Base-by-base conservation (phyloP, 1,284 basidiomycete genomes). In the Agroathelia rolfsii region DNA sequence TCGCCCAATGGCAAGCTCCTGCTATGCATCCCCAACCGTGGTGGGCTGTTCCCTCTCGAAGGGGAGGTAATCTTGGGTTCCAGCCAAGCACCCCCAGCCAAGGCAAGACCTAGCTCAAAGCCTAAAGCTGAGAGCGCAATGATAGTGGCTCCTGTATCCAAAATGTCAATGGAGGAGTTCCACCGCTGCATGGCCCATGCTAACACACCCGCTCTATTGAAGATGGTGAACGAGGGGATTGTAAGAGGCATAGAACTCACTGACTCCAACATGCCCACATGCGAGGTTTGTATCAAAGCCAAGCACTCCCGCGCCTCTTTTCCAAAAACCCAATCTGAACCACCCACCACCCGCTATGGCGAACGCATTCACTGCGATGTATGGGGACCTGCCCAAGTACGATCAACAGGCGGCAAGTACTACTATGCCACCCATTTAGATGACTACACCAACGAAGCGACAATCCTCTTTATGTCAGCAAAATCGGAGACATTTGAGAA, bases 151-250 rank as follows among this genome's bases (percentile, higher is more conserved):
- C n/a, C n/a, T n/a, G n/a, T n/a, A n/a, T n/a, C n/a, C n/a, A n/a
- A n/a, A n/a, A n/a, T n/a, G n/a, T n/a, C n/a, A n/a, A n/a, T n/a
- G n/a, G n/a, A n/a, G n/a, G n/a, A n/a, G n/a, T n/a, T n/a, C n/a
- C n/a, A n/a, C n/a, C n/a, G n/a, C n/a, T n/a, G n/a, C n/a, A 40
- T 62, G 32, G 59, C 58, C 3, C 60, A 65, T 35, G 46, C 55
- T 6, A 49, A 49, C 17, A 46, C 49, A 15, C 35, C 44, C 0
- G 39, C 47, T 13, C 32, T 52, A 6, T 17, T 34, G n/a, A 30
- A 40, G 6, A 51, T 56, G 39, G 44, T 62, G 1, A 35, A 42
- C 3, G 34, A 46, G 2, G 52, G 51, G 1, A 30, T 46, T 11
- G 40, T 60, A 5, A 43, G 35, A 2, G 53, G 58, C 1, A 40